Conservation (phyloP, 495 filamentous ascomycete species). For the Aspergillus leporis region DNA sequence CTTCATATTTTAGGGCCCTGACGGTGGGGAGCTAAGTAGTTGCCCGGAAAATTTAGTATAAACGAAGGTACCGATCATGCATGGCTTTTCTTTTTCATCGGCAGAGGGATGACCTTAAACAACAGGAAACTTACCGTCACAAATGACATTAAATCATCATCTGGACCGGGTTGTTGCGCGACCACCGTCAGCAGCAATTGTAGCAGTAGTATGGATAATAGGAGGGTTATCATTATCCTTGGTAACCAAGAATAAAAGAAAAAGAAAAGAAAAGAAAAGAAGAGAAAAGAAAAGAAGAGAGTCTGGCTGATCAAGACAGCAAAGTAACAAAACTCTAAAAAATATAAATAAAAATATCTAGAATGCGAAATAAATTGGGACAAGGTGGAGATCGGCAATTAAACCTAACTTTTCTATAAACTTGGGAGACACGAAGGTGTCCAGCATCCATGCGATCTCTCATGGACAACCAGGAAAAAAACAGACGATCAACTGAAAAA, state of each 20-base stretch:
- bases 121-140: slow-evolving; percentile 8
- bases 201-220: not conserved
- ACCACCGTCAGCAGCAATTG: not conserved
- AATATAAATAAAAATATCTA: not conserved
- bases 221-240: not conserved
- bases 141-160: slow-evolving; percentile 5
- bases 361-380: no score
- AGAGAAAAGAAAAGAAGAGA: not conserved
- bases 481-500: no score
- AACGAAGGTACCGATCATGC: no score
- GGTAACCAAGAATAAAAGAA: not conserved
- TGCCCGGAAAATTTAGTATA: not conserved
- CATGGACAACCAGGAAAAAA: no score
- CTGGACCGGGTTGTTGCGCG: not conserved
- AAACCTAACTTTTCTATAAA: no score
- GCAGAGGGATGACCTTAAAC: no score
- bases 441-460: no score
- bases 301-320: not conserved
- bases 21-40: slow-evolving; percentile 19
- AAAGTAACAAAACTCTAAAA: not conserved
- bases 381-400: no score
- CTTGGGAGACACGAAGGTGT: no score
- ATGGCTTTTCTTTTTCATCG: no score
- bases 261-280: not conserved
- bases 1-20: slow-evolving; percentile 20